Percentiles rank a stretch among this genome's conserved stretches.
phyloP scores from a whole-genome alignment of 768 basidiomycete genomes.

The Podaxis sp. region DNA sequence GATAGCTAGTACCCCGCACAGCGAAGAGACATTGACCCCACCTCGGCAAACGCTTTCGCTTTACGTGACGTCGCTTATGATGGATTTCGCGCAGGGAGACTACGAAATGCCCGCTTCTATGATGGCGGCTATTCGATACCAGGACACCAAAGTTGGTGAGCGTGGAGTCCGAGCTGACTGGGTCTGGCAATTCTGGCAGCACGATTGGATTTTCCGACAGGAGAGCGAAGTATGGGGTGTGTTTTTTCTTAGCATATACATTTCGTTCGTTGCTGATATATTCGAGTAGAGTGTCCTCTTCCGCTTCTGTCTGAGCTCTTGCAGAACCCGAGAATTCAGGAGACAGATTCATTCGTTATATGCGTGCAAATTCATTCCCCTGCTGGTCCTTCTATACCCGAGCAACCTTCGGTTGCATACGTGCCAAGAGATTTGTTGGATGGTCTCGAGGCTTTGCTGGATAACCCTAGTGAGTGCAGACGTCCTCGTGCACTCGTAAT shows the following conservation, averaged over 20 bases:
- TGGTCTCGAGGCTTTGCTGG: slow-evolving; percentile 68
- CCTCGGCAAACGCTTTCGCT: slow-evolving; percentile 50
- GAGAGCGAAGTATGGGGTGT: slow-evolving; percentile 77
- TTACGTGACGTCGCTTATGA: slow-evolving; percentile 63
- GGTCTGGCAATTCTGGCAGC: slow-evolving; percentile 74
- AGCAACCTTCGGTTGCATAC: slow-evolving; percentile 63
- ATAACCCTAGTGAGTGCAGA: slow-evolving; percentile 59
- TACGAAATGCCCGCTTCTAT: slow-evolving; percentile 65
- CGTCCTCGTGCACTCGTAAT: not conserved
- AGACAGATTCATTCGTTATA: slow-evolving; percentile 69
- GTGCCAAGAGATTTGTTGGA: slow-evolving; percentile 68
- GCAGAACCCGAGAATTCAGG: slow-evolving; percentile 54
- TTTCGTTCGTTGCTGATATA: not conserved
- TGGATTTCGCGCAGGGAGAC: slow-evolving; percentile 60
- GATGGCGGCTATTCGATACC: slow-evolving; percentile 71
- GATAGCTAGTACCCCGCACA: slow-evolving; percentile 25
- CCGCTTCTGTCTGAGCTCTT: slow-evolving; percentile 63
- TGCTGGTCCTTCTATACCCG: slow-evolving; percentile 56
- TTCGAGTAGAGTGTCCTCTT: slow-evolving; percentile 53
- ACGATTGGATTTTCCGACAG: slow-evolving; percentile 67
- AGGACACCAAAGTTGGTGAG: slow-evolving; percentile 58
- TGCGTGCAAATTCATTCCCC: slow-evolving; percentile 75
- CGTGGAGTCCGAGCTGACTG: slow-evolving; percentile 67
- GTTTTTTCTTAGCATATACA: slow-evolving; percentile 18
- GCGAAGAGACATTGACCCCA: slow-evolving; percentile 21